Evolutionary conservation across 225 moss, liverwort and hornwort species (phyloP).

Genomic region (Takakia lepidozioides): DNA sequence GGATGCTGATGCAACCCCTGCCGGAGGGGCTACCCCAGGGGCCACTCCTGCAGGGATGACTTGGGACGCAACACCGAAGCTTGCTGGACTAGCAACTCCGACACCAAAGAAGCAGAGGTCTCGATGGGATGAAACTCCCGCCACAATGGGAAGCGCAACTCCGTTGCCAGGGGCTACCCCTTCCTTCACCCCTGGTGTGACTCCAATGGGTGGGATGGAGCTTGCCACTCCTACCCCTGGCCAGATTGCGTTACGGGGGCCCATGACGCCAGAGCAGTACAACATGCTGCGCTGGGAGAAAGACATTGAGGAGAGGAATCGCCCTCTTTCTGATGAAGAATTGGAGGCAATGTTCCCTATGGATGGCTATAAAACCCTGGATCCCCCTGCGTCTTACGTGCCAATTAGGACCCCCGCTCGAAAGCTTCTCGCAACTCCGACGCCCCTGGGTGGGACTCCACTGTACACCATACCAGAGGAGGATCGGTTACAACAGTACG

Average conservation of each 20-base stretch:
- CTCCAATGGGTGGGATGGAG: slow-evolving; percentile 92
- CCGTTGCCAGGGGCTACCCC: slow-evolving; percentile 93
- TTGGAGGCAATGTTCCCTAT: slow-evolving; percentile 97
- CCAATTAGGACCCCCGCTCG: slow-evolving; percentile 98
- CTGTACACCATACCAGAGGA: slow-evolving; percentile 94
- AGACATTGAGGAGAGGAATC: slow-evolving; percentile 95
- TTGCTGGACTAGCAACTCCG: slow-evolving; percentile 90
- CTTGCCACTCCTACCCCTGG: slow-evolving; percentile 98
- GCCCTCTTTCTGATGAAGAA: slow-evolving; percentile 88
- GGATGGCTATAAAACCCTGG: slow-evolving; percentile 92
- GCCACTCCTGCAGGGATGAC: slow-evolving; percentile 99
- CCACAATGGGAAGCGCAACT: slow-evolving; percentile 93
- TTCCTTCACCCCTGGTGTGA: slow-evolving; percentile 92
- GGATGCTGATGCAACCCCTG: slow-evolving; percentile 96
- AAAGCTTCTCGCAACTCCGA: slow-evolving; percentile 96
- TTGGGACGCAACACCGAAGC: slow-evolving; percentile 97
- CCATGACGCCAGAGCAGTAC: slow-evolving; percentile 99
- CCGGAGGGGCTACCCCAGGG: slow-evolving; percentile 81
- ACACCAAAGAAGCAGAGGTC: slow-evolving; percentile 98
- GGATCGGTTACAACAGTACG: slow-evolving; percentile 89
- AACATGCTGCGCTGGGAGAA: slow-evolving; percentile 99
- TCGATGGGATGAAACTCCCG: slow-evolving; percentile 99
- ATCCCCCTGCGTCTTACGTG: slow-evolving; percentile 91
- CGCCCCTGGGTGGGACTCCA: slow-evolving; percentile 94
- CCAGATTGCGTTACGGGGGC: slow-evolving; percentile 89